Base-by-base conservation (phyloP, 495 filamentous ascomycete species). In the Apiosordaria backusii region DNA sequence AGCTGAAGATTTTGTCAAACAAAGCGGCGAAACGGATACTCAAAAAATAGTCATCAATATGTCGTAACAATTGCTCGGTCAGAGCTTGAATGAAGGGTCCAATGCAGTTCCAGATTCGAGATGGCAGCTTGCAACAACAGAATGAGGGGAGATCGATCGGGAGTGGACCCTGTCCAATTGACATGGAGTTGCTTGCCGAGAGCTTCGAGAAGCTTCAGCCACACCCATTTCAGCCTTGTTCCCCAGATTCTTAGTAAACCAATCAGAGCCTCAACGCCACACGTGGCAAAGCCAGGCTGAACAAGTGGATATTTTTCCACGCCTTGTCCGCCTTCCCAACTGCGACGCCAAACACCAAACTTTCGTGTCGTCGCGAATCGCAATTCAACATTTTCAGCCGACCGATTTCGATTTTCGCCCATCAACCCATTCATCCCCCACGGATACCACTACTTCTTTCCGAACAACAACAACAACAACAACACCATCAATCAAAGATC, bases 181-280 rank as follows among this genome's bases (percentile, higher is more conserved):
- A 45, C 35, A 7, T n/a, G n/a, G 13, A 45, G 5, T n/a, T n/a
- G n/a, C 35, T 45, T 45, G 35, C 9, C 35, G 16, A 55, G 22
- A 55, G 27, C 18, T 71, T 71, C 67, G 57, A 27, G 69, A 67
- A 62, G 57, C 64, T 71, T 66, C 64, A 71, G 70, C 67, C 70
- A 69, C 70, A 69, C 1, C 9, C 22, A 1, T 3, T 29, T 63
- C 66, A 66, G 63, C 69, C 69, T 66, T 60, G 25, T 23, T 4
- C 18, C 27, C 16, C 19, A 61, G 24, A 40, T 29, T 13, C 10
- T 29, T 45, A 13, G 9, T 45, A 7, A 27, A 25, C 59, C 24
- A 61, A 27, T 21, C 9, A 19, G 29, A 10, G 6, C 4, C 9
- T 13, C 19, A 25, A 45, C 18, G 26, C 15, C 57, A 45, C 26